phyloP scores from a whole-genome alignment of 2,329 filamentous ascomycete species.

The Orbilia quercus region DNA sequence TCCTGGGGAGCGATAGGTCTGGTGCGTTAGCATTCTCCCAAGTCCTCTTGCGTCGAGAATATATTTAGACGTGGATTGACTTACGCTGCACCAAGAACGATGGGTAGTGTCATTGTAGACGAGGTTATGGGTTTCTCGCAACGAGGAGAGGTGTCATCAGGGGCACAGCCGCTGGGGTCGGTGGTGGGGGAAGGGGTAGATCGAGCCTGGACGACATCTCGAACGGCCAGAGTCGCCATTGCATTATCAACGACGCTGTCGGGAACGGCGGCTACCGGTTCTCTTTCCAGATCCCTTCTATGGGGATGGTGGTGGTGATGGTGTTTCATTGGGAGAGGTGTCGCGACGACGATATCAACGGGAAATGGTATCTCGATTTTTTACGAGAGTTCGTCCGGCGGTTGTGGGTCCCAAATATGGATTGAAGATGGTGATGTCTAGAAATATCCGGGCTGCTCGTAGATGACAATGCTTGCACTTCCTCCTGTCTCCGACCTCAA shows the following conservation, averaged over 20 bases:
- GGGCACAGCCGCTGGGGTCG: conserved; percentile 61
- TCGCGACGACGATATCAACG: neutral
- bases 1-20: conserved; percentile 69
- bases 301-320: conserved; percentile 57
- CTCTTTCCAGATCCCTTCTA: conserved; percentile 48
- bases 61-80: conserved; percentile 62
- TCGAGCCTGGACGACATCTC: conserved; percentile 33
- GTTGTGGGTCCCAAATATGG: neutral
- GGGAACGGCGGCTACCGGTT: conserved; percentile 38
- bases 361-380: no score
- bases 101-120: conserved; percentile 72
- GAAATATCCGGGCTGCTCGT: neutral
- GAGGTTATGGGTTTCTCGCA: conserved; percentile 72
- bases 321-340: conserved; percentile 54
- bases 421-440: neutral
- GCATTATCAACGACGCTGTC: conserved; percentile 26
- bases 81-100: conserved; percentile 77
- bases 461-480: no score
- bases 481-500: no score
- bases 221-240: conserved; percentile 20
- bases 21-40: neutral
- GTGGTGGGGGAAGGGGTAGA: conserved; percentile 33
- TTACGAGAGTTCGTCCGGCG: no score
- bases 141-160: conserved; percentile 62
- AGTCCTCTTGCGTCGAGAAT: no score